Conservation (phyloP, 176 grass and related monocot species). For the Pontederia crassipes region DNA sequence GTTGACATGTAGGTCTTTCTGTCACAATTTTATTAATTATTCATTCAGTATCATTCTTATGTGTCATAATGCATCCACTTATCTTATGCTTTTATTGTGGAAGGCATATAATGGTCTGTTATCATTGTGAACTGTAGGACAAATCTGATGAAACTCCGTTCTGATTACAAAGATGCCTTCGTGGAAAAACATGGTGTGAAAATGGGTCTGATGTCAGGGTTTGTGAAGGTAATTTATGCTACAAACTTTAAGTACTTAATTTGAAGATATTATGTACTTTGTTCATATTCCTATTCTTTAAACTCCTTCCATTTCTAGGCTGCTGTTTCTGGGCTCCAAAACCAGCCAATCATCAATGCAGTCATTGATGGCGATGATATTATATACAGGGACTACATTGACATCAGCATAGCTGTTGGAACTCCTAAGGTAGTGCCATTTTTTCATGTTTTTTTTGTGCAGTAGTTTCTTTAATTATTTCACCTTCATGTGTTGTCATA, state of each 20-base stretch:
- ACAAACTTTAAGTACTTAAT: conserved; percentile 3
- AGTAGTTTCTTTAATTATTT: conserved; percentile 9
- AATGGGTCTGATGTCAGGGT: conserved; percentile 93
- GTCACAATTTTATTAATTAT: neutral
- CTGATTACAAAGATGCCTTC: conserved; percentile 93
- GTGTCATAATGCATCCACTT: neutral
- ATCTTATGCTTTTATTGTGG: neutral
- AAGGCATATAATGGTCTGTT: neutral
- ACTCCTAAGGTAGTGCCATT: conserved; percentile 59
- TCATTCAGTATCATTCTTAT: neutral
- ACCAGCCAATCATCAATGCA: conserved; percentile 92
- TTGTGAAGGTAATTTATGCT: conserved; percentile 53
- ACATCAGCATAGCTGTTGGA: conserved; percentile 87
- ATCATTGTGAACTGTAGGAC: conserved; percentile 44
- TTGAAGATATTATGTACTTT: neutral
- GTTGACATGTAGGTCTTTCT: conserved; percentile 77
- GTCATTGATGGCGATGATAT: conserved; percentile 96
- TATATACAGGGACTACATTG: conserved; percentile 83
- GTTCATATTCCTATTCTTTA: conserved; percentile 1
- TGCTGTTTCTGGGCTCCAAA: conserved; percentile 83
- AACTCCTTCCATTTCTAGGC: conserved; percentile 38
- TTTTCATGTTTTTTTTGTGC: neutral
- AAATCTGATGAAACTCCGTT: conserved; percentile 92
- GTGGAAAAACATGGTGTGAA: conserved; percentile 77
- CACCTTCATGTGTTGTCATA: too few species aligned